Conservation (phyloP, 2,329 filamentous ascomycete species). For the Colletotrichum tofieldiae region DNA sequence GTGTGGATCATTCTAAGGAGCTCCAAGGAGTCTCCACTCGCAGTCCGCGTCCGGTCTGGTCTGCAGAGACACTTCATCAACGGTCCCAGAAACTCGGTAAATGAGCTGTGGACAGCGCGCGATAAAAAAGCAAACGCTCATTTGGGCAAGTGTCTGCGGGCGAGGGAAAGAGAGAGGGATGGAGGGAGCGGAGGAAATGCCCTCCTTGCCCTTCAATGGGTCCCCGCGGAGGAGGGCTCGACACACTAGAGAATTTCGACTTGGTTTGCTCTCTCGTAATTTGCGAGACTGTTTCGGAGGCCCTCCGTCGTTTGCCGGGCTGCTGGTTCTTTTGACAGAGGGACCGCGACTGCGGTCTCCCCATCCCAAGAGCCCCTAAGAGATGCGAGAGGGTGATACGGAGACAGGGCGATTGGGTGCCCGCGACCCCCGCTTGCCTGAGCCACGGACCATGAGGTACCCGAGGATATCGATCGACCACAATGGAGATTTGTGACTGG, state of each 20-base stretch:
- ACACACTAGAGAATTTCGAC: background rate
- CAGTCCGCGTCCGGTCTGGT: slow-evolving; percentile 12
- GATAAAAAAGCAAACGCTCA: slow-evolving; percentile 16
- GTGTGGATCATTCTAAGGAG: slow-evolving; percentile 18
- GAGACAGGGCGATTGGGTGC: slow-evolving; percentile 14
- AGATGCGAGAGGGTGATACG: slow-evolving; percentile 18
- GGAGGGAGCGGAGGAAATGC: background rate
- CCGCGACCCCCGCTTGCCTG: slow-evolving; percentile 5
- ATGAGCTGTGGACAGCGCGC: slow-evolving; percentile 24
- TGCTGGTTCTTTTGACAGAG: slow-evolving; percentile 7
- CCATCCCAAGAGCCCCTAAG: slow-evolving; percentile 1
- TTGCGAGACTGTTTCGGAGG: background rate
- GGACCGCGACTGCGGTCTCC: slow-evolving; percentile 7
- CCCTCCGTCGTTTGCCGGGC: slow-evolving; percentile 1
- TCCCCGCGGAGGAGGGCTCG: slow-evolving; percentile 22
- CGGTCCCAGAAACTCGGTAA: slow-evolving; percentile 39
- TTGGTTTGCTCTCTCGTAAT: slow-evolving; percentile 24
- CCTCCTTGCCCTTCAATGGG: slow-evolving; percentile 12
- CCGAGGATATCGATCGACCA: slow-evolving; percentile 26
- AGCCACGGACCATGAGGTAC: slow-evolving; percentile 13
- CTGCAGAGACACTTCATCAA: slow-evolving; percentile 41
- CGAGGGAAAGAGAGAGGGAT: background rate
- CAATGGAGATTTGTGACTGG: slow-evolving; percentile 17
- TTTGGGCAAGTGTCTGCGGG: slow-evolving; percentile 16
- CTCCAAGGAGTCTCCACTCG: background rate